Percentiles rank a stretch among this genome's conserved stretches.
phyloP scores from a whole-genome alignment of 2,329 filamentous ascomycete species.

The Coccinonectria pachysandricola region DNA sequence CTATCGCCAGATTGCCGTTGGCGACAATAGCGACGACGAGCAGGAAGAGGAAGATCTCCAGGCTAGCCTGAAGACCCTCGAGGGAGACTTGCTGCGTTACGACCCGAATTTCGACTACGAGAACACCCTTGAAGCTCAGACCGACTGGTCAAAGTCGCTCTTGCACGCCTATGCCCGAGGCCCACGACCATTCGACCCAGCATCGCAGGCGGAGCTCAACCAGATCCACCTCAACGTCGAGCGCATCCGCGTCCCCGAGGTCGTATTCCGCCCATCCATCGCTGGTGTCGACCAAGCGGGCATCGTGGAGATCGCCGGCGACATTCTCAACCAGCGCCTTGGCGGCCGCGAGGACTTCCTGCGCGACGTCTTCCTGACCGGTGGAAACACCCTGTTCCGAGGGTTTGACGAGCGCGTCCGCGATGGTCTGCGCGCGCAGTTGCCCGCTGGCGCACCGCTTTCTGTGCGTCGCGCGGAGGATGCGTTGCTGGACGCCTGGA shows the following conservation, averaged over 20 bases:
- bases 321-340: slow-evolving; percentile 79
- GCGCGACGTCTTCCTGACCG: slow-evolving; percentile 83
- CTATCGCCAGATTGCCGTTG: slow-evolving; percentile 84
- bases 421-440: slow-evolving; percentile 58
- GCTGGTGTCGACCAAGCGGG: slow-evolving; percentile 90
- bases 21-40: slow-evolving; percentile 72
- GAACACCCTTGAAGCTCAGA: slow-evolving; percentile 82
- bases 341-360: slow-evolving; percentile 48
- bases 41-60: slow-evolving; percentile 86
- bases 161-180: slow-evolving; percentile 86
- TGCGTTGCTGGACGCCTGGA: slow-evolving; percentile 82
- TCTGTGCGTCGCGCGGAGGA: slow-evolving; percentile 63
- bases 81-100: slow-evolving; percentile 74
- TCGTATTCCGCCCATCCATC: slow-evolving; percentile 86
- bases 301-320: slow-evolving; percentile 81
- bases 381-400: slow-evolving; percentile 79
- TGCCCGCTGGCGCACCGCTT: slow-evolving; percentile 61
- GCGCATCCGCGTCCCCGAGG: slow-evolving; percentile 85
- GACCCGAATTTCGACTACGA: slow-evolving; percentile 87
- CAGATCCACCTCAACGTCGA: slow-evolving; percentile 96
- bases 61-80: slow-evolving; percentile 61
- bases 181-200: slow-evolving; percentile 72
- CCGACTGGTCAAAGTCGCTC: slow-evolving; percentile 88
- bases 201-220: slow-evolving; percentile 68
- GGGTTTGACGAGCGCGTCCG: slow-evolving; percentile 77